Evolutionary conservation across 805 yeast species (phyloP).

Genomic region (Yarrowia sp.): DNA sequence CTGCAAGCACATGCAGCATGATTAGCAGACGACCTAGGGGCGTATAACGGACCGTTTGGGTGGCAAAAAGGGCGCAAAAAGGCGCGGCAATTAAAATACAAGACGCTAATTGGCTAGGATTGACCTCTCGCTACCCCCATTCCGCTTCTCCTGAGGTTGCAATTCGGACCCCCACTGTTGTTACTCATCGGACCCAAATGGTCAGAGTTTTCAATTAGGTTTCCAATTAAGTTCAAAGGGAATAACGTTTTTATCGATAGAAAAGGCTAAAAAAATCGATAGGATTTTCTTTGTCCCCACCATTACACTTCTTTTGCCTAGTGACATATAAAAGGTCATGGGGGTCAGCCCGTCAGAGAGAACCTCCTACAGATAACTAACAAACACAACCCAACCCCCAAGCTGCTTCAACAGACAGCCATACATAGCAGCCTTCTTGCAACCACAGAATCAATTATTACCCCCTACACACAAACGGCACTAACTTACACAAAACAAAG

Average conservation of each 20-base stretch:
- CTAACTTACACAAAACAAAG: slow-evolving; percentile 5
- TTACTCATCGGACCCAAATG: slow-evolving; percentile 16
- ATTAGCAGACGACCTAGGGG: neutral
- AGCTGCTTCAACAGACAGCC: slow-evolving; percentile 26
- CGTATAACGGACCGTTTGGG: neutral
- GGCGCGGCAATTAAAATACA: neutral
- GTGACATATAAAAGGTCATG: slow-evolving; percentile 25
- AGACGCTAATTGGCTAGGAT: neutral
- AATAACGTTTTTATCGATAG: slow-evolving; percentile 22
- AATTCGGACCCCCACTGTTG: neutral
- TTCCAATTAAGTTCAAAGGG: neutral
- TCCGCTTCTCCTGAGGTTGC: neutral
- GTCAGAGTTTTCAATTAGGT: neutral
- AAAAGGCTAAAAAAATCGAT: slow-evolving; percentile 3
- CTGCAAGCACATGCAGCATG: slow-evolving; percentile 27
- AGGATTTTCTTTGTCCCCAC: slow-evolving; percentile 7
- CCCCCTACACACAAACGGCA: neutral
- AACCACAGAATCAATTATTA: neutral
- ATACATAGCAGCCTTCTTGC: slow-evolving; percentile 3
- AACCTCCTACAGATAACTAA: neutral
- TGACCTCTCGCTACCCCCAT: neutral
- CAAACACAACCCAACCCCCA: neutral
- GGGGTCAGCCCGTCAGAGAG: slow-evolving; percentile 11
- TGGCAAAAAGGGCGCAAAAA: neutral
- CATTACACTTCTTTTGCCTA: slow-evolving; percentile 5